Base-by-base conservation (phyloP, 2,329 filamentous ascomycete genomes). In the Xylaria multiplex region DNA sequence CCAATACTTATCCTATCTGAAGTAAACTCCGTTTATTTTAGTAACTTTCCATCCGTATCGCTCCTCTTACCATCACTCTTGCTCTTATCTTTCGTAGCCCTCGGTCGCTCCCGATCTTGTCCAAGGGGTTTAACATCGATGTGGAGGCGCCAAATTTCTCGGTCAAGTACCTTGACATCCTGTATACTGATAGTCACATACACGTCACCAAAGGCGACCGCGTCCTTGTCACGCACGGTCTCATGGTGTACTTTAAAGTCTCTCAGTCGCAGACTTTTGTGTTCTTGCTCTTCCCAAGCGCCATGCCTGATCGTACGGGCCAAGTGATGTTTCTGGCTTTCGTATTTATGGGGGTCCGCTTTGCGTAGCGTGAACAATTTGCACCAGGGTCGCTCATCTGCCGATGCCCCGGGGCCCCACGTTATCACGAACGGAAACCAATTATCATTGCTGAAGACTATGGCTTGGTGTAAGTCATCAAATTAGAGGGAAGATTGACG, bases 381-480 rank as follows among this genome's bases (percentile, higher is more conserved):
- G 11, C 59, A 56, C 59, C 59, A 56, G 2, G 42, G 30, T 16
- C 30, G 19, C 5, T 19, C 14, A n/a, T 45, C 40, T 42, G 22
- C 37, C 8, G 14, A 52, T 27, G 42, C 42, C 14, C 50, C 52
- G 11, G 59, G 52, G 1, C 59, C 52, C 59, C 52, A 62, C 9
- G 59, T 49, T 2, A 56, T 43, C 13, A 62, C 53, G 50, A 62
- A 62, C 5, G 59, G 59, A 30, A 35, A 43, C 22, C 43, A 40
- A 22, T 62, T 56, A 8, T 62, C n/a, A 8, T 62, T 56, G 22
- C 59, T 62, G 43, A 62, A 62, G 27, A 62, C 53, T 35, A 32
- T 32, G 42, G 42, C 55, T 19, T 24, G 8, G 40, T 16, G 53
- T 32, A 49, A 48, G 32, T 59, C 1, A 7, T 16, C 13, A 52